These are phyloP conservation scores for Lobosporangium transversale DNA, from an alignment of 192 early-diverging fungal species.

Conservation along the genomic window DNA sequence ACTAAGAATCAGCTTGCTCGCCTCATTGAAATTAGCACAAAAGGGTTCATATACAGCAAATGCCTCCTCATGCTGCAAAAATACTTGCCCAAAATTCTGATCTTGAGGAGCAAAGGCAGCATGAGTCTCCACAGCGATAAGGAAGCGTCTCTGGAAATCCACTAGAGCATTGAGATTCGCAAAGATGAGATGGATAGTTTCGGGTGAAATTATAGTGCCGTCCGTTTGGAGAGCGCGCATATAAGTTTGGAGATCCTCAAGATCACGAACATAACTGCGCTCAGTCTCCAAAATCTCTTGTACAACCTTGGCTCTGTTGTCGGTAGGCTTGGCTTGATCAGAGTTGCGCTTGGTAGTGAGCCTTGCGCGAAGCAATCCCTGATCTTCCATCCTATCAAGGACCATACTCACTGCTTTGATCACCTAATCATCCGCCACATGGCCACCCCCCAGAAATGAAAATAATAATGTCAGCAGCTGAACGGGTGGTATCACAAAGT, in stretches of 20 bases:
- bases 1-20: constrained; percentile 74
- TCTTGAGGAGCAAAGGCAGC: constrained; percentile 75
- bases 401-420: constrained; percentile 86
- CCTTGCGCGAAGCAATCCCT: constrained; percentile 60
- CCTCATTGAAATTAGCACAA: constrained; percentile 89
- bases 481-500: no score
- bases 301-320: constrained; percentile 89
- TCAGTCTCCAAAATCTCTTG: constrained; percentile 94
- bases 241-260: constrained; percentile 85
- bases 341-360: constrained; percentile 55
- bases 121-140: constrained; percentile 89
- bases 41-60: constrained; percentile 92
- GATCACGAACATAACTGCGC: constrained; percentile 87
- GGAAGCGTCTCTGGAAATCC: constrained; percentile 95
- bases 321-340: constrained; percentile 73
- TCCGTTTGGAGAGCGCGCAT: constrained; percentile 74
- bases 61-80: constrained; percentile 76
- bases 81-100: constrained; percentile 90
- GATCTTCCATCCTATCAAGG: constrained; percentile 78
- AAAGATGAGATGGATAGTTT: constrained; percentile 86
- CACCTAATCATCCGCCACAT: constrained; percentile 64
- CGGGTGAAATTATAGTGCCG: constrained; percentile 78
- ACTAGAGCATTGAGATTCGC: constrained; percentile 93
- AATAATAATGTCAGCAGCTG: not conserved
- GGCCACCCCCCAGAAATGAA: no score